These are phyloP conservation scores for Hippophae gyantsensis DNA, from an alignment of 306 rosid genomes.

Conservation along the genomic window DNA sequence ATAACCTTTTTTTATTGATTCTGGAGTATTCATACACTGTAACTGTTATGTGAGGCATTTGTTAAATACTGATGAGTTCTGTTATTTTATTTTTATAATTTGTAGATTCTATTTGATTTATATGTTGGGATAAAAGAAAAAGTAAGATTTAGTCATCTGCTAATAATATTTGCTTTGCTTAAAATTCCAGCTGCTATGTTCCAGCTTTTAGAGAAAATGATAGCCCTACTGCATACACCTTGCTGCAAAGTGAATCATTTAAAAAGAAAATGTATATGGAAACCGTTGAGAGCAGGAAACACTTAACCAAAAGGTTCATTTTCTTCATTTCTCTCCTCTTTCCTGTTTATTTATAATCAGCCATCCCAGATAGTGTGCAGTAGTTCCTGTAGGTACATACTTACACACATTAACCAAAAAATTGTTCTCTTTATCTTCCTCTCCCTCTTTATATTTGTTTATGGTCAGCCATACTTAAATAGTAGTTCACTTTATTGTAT, in stretches of 20 bases:
- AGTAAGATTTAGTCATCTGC: not conserved
- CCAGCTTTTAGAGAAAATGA: slow-evolving; percentile 27
- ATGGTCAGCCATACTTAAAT: too few relatives aligned
- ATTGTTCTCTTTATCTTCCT: not conserved
- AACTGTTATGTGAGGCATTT: not conserved
- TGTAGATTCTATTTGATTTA: not conserved
- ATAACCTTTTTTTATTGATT: not conserved
- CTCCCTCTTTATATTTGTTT: slow-evolving; percentile 1
- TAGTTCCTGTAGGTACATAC: too few relatives aligned
- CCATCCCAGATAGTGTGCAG: not conserved
- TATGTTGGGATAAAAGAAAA: not conserved
- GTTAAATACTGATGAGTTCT: not conserved
- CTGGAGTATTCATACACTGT: not conserved
- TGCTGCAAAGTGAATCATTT: slow-evolving; percentile 17
- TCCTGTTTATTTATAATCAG: not conserved
- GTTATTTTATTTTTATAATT: not conserved
- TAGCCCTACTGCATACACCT: slow-evolving; percentile 27
- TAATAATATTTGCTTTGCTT: slow-evolving; percentile 13
- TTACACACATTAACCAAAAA: too few relatives aligned
- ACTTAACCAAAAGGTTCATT: slow-evolving; percentile 38
- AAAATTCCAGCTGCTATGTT: slow-evolving; percentile 30
- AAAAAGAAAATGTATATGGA: slow-evolving; percentile 31
- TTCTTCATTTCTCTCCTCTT: slow-evolving; percentile 15
- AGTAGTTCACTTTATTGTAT: too few relatives aligned
- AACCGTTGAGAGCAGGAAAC: slow-evolving; percentile 37